These are phyloP conservation scores for Austroboletus festivus DNA, from an alignment of 768 basidiomycete species.

Conservation along the genomic window DNA sequence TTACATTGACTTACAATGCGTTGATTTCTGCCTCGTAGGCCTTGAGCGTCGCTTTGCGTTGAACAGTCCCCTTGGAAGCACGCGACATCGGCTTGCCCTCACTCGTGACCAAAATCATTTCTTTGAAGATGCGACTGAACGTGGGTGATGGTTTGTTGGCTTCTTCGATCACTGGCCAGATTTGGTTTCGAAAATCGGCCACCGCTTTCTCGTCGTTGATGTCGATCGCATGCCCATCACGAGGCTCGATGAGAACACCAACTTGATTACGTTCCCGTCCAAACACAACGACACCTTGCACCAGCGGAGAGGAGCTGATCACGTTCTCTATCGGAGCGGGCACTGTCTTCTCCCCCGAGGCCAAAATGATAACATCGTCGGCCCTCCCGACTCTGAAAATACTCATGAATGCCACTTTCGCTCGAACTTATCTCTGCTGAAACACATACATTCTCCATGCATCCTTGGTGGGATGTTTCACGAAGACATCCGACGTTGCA, in stretches of 20 bases:
- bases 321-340: slow-evolving; percentile 32
- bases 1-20: slow-evolving; percentile 11
- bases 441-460: slow-evolving; percentile 41
- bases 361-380: slow-evolving; percentile 33
- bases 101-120: slow-evolving; percentile 46
- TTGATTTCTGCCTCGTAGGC: slow-evolving; percentile 22
- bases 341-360: slow-evolving; percentile 33
- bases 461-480: slow-evolving; percentile 41
- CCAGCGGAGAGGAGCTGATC: slow-evolving; percentile 17
- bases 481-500: slow-evolving; percentile 43
- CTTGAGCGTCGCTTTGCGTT: slow-evolving; percentile 14
- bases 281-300: slow-evolving; percentile 29
- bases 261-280: slow-evolving; percentile 30
- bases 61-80: slow-evolving; percentile 30
- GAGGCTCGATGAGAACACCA: slow-evolving; percentile 32
- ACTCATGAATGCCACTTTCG: no score
- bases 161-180: slow-evolving; percentile 32
- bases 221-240: slow-evolving; percentile 13
- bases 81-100: slow-evolving; percentile 39
- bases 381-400: slow-evolving; percentile 35
- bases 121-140: slow-evolving; percentile 44
- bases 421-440: no score
- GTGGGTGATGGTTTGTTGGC: slow-evolving; percentile 37
- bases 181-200: slow-evolving; percentile 13
- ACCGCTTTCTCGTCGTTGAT: slow-evolving; percentile 5